These are phyloP conservation scores for Xylaria palmicola DNA, from an alignment of 495 filamentous ascomycete species.

Conservation along the genomic window DNA sequence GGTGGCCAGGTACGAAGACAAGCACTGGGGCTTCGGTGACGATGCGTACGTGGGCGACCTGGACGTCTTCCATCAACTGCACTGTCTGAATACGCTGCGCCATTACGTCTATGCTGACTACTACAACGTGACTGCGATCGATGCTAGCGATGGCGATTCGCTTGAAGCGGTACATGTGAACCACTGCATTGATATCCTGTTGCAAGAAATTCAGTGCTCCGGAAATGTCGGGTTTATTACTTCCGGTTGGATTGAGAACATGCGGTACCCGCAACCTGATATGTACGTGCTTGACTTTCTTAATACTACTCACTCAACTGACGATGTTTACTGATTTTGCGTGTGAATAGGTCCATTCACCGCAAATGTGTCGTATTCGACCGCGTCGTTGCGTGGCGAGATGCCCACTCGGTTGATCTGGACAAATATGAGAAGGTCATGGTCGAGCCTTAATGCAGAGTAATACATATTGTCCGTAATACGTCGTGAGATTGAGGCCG, in stretches of 20 bases:
- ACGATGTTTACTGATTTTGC: background rate
- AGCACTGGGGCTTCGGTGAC: conserved; percentile 34
- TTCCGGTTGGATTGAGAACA: conserved; percentile 36
- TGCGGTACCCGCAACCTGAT: conserved; percentile 38
- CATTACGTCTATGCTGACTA: conserved; percentile 34
- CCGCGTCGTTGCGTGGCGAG: background rate
- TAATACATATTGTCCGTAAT: too few species aligned
- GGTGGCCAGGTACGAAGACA: conserved; percentile 30
- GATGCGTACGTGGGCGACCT: conserved; percentile 38
- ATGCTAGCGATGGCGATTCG: conserved; percentile 15
- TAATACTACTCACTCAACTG: background rate
- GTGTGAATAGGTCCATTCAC: background rate
- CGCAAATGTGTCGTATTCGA: conserved; percentile 2
- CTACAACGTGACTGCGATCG: conserved; percentile 21
- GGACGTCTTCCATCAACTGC: conserved; percentile 37
- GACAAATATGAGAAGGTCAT: background rate
- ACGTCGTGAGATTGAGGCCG: too few species aligned
- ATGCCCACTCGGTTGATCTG: background rate
- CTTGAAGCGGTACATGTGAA: conserved; percentile 27
- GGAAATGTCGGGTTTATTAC: conserved; percentile 35
- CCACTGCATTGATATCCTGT: conserved; percentile 38
- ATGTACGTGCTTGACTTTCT: conserved; percentile 24
- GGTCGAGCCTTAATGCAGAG: background rate
- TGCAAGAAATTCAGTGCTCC: conserved; percentile 37
- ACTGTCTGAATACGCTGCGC: conserved; percentile 37